Base-by-base conservation (phyloP, 2,329 filamentous ascomycete species). In the Chlorencoelia australis region DNA sequence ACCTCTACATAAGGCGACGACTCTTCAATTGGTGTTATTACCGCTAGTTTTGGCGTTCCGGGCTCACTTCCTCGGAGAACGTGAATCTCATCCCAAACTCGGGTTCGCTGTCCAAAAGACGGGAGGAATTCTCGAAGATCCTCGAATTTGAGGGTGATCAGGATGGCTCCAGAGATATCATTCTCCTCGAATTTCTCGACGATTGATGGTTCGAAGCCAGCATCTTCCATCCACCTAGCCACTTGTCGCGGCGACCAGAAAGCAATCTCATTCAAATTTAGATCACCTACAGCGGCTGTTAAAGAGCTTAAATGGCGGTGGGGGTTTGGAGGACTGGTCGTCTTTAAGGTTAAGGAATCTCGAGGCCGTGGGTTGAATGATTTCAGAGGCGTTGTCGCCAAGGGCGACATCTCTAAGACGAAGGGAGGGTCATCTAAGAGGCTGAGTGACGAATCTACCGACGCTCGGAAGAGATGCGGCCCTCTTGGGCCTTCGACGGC, bases 141-240 rank as follows among this genome's bases (percentile, higher is more conserved):
- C 45, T 94, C 86, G 49, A 89, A 88, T 55, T 94, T 87, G 28
- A 98, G 66, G n/a, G 89, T 87, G 35, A 94, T 77, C 14, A 96
- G 66, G 38, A 96, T 84, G 4, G 77, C 71, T 10, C 89, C 89
- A 17, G 81, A 86, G 58, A 98, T 95, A 55, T 98, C 89, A 58
- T 98, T 93, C 51, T 82, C 74, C 43, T 88, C 71, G 53, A 98
- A 95, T 49, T 82, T 84, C 52, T 93, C 79, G 8, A 91, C 79
- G 33, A 89, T 70, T 5, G 70, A 64, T 34, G 75, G 64, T 56
- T 94, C 88, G 55, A 94, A 78, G 49, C 84, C 86, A 29, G 79
- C 75, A 57, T 85, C 75, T 53, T 79, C 73, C 86, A 95, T 91
- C 74, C 84, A 91, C 53, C 83, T 77, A 37, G 82, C 82, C 28